Evolutionary conservation across 202 grass and related monocot genomes (phyloP), one percentile per base, ranked within the genome.

Genomic region (Saccharum hybrid): DNA sequence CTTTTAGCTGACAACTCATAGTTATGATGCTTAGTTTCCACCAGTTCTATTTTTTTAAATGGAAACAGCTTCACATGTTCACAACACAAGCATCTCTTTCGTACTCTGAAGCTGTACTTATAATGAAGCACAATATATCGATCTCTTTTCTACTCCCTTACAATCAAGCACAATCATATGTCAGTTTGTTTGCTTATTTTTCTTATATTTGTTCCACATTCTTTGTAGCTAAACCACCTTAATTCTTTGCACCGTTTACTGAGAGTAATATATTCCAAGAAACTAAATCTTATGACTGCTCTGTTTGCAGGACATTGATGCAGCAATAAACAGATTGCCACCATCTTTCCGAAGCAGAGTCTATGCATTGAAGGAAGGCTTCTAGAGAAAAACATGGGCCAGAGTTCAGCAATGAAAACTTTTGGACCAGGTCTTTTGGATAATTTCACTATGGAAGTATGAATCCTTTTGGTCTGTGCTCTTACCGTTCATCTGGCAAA

Each of bases 271-370:
- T n/a, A 89, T 10, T 81, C 94, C 74, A 91, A 34, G 74, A 68
- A 9, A 23, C 63, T 76, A 71, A 82, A 6, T 49, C 48, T 51
- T 51, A 65, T 63, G 65, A 31, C 28, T 81, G 22, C 16, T 82
- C 37, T 61, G 15, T 80, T 74, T 86, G 76, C 89, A 99, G 89
- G 88, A 96, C 83, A 96, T 96, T 77, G 89, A 92, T 68, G 86
- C 41, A 51, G 89, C 91, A 62, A 75, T 99, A 56, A 71, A 82
- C 42, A 94, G 74, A 26, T 71, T 94, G 60, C 86, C 84, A 31
- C 66, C 72, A 0, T 92, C 85, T 61, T 90, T 99, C 13, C 42
- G 64, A 75, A 86, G 75, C 77, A 91, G 93, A 77, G 72, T 94
- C 8, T 92, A 88, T 82, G 85, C 91, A 34, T 68, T 96, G 68